phyloP scores from a whole-genome alignment of 345 rosid species.

The Rhizophora apiculata region DNA sequence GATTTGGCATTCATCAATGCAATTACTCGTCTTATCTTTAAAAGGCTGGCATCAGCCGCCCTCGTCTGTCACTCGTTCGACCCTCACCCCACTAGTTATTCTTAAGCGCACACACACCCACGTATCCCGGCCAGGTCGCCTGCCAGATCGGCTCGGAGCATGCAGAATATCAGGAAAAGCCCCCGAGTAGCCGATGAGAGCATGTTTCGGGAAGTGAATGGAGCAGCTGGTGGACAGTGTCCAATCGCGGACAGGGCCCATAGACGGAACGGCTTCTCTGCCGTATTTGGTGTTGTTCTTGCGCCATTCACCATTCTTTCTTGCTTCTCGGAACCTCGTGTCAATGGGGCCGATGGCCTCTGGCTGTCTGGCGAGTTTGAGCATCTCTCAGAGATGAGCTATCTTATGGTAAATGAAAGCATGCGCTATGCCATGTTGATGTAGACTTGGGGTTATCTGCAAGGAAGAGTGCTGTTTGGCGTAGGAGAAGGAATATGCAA shows the following conservation, averaged over 20 bases:
- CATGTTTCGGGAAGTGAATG: slow-evolving; percentile 25
- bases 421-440: slow-evolving; percentile 89
- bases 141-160: slow-evolving; percentile 36
- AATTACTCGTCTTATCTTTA: neutral
- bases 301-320: slow-evolving; percentile 53
- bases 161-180: slow-evolving; percentile 56
- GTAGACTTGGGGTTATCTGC: slow-evolving; percentile 29
- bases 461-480: neutral
- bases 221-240: slow-evolving; percentile 17
- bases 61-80: neutral
- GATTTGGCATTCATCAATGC: slow-evolving; percentile 29
- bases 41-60: neutral
- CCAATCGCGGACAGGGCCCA: slow-evolving; percentile 17
- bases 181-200: slow-evolving; percentile 72
- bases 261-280: slow-evolving; percentile 36
- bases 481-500: neutral
- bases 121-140: slow-evolving; percentile 19
- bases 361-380: slow-evolving; percentile 71
- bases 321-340: slow-evolving; percentile 75
- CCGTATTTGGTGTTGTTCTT: slow-evolving; percentile 38
- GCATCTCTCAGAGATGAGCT: slow-evolving; percentile 67
- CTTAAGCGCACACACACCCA: too few relatives aligned
- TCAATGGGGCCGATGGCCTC: slow-evolving; percentile 57
- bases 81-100: too few relatives aligned
- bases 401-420: slow-evolving; percentile 82